Evolutionary conservation across 2,329 filamentous ascomycete species (phyloP), one percentile per base, ranked within the genome.

Genomic region (Sclerotinia trifoliorum): DNA sequence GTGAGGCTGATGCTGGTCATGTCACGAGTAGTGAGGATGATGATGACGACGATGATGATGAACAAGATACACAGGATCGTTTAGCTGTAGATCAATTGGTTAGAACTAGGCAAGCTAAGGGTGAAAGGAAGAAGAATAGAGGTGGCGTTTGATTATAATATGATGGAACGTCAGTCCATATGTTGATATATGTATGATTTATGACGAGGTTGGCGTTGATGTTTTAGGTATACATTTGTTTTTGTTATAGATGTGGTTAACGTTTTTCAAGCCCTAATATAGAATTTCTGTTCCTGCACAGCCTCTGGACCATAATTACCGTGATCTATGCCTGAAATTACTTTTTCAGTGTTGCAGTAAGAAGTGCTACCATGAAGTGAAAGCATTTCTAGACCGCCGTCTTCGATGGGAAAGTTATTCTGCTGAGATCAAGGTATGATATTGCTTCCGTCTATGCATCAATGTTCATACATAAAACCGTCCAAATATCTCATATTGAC

Each of bases 61-160:
- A 70, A 54, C 65, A 72, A 39, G 73, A 76, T 66, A 65, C 44
- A 19, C 65, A 73, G 52, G 73, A 75, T 68, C 67, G 75, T 5
- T 24, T 73, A 21, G 73, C 74, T 70, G 74, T 68, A 3, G 69
- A 71, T 52, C 62, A 61, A 1, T 68, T 75, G 61, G 48, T 74
- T 42, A 71, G 69, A 35, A 65, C 21, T 7, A 29, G 10, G 1
- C 46, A 4, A 17, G 29, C 15, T 8, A n/a, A 51, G 24, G 32
- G 58, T 2, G 29, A 15, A 26, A 42, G 29, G 29, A 63, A 24
- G 46, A 32, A 49, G 21, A 52, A 15, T 21, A 39, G 46, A 39
- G 39, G 58, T 0, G 46, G 7, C 5, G 2, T 48, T 48, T 61
- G 7, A 39, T 19, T 17, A 35, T 26, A 21, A n/a, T 35, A 46